Percentiles rank a stretch among this genome's conserved stretches.
phyloP scores from a whole-genome alignment of 2,329 filamentous ascomycete species.

The Colletotrichum incanum region DNA sequence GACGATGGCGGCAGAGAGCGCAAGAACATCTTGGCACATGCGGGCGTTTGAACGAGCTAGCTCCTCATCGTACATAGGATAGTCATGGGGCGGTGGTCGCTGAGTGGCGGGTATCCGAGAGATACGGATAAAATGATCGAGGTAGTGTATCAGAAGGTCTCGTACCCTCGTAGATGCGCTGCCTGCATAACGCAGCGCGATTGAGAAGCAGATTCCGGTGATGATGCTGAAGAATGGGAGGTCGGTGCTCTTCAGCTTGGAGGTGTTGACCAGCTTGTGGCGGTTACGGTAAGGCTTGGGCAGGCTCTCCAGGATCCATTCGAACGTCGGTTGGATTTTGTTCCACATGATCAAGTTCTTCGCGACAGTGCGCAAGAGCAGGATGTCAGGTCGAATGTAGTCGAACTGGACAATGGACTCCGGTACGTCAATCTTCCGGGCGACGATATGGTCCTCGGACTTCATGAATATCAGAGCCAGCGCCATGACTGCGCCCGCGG shows the following conservation, averaged over 20 bases:
- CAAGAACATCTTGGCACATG: conserved; percentile 92
- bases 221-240: conserved; percentile 95
- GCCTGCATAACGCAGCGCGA: conserved; percentile 82
- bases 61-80: conserved; percentile 82
- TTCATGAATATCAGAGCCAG: conserved; percentile 97
- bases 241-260: conserved; percentile 81
- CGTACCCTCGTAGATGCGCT: conserved; percentile 80
- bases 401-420: conserved; percentile 93
- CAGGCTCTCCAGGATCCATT: conserved; percentile 84
- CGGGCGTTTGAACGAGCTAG: conserved; percentile 86
- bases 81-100: conserved; percentile 46
- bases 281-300: conserved; percentile 78
- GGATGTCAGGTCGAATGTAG: conserved; percentile 93
- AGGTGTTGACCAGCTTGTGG: conserved; percentile 72
- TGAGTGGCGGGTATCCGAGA: conserved; percentile 68
- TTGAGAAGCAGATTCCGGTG: conserved; percentile 87
- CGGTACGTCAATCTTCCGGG: conserved; percentile 93
- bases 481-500: conserved; percentile 92
- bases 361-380: conserved; percentile 90
- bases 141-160: conserved; percentile 85
- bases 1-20: conserved; percentile 85
- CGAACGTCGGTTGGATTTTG: conserved; percentile 78
- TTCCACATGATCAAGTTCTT: conserved; percentile 96
- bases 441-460: conserved; percentile 88
- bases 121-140: conserved; percentile 89